Percentiles rank a stretch among this genome's conserved stretches.
phyloP scores from a whole-genome alignment of 2,329 filamentous ascomycete genomes.

The Penicillium freii region DNA sequence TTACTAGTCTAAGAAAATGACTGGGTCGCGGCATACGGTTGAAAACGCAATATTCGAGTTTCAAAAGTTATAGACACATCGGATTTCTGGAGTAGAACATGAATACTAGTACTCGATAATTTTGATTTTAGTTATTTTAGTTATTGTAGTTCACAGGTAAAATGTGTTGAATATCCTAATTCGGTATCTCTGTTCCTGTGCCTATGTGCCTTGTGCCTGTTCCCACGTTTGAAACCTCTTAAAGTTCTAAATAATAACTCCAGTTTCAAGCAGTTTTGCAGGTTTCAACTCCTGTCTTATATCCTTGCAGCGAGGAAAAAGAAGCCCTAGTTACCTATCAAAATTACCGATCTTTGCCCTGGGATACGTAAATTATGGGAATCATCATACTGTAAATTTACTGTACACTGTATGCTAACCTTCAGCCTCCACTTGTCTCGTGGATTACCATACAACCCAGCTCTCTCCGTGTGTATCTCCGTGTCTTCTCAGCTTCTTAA shows the following conservation, averaged over 20 bases:
- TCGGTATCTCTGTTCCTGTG: background rate
- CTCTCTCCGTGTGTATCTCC: conserved; percentile 23
- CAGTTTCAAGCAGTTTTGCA: conserved; percentile 1
- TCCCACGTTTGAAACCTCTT: background rate
- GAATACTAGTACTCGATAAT: background rate
- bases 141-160: too few species aligned
- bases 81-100: background rate
- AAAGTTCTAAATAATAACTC: background rate
- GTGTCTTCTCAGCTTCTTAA: conserved; percentile 27
- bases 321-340: conserved; percentile 3
- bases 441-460: conserved; percentile 25
- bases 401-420: conserved; percentile 1
- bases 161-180: background rate
- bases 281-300: conserved; percentile 11
- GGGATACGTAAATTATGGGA: background rate
- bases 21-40: conserved; percentile 26
- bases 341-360: background rate
- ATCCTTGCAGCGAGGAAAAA: conserved; percentile 7
- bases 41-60: conserved; percentile 17
- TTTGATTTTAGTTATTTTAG: background rate
- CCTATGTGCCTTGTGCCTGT: background rate
- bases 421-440: conserved; percentile 28
- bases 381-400: conserved; percentile 2
- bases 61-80: conserved; percentile 8
- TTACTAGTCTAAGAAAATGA: conserved; percentile 26